Evolutionary conservation across 2,329 filamentous ascomycete genomes (phyloP), one percentile per base, ranked within the genome.

Genomic region (Trichophyton benhamiae): DNA sequence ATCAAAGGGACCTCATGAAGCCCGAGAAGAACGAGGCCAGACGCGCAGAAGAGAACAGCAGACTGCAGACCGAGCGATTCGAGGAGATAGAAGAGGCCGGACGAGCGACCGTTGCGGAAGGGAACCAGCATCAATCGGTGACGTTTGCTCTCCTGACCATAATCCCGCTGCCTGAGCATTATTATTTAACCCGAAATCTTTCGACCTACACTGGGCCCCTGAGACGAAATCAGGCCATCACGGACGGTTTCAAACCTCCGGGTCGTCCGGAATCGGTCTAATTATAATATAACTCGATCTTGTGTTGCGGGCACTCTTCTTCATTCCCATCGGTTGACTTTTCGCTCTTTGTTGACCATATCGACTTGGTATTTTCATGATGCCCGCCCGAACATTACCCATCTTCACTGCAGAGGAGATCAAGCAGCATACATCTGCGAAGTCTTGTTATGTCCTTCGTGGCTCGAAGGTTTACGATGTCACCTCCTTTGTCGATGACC

Each of bases 391-490:
- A 72, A 91, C 84, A 57, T 84, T 97, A 58, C 92, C 92, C 62
- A 92, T 87, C 30, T 87, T 97, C 71, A 87, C 89, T 58, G 81
- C 81, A 67, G 83, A 87, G 67, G 89, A 99, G 72, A 85, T 99
- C 70, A 84, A 87, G 74, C 79, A 85, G 67, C 91, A 95, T 75
- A 92, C 88, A 73, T 86, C 83, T 55, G 78, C 79, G 58, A 83
- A 90, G 71, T 95, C 90, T 57, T 97, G 92, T 79, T 99, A 91
- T 79, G 91, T 99, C 68, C 94, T 89, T 2, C 80, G 96, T 60
- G 91, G 90, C 65, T 82, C 83, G 62, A 95, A 92, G 68, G 92
- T 99, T 68, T 99, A 91, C 81, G 92, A 99, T 79, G 82, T 99
- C 65, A 96, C 94, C 63, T 84, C 89, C 61, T 99, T 99, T 71